Evolutionary conservation across 2,329 filamentous ascomycete genomes (phyloP).

Genomic region (Colletotrichum sidae): DNA sequence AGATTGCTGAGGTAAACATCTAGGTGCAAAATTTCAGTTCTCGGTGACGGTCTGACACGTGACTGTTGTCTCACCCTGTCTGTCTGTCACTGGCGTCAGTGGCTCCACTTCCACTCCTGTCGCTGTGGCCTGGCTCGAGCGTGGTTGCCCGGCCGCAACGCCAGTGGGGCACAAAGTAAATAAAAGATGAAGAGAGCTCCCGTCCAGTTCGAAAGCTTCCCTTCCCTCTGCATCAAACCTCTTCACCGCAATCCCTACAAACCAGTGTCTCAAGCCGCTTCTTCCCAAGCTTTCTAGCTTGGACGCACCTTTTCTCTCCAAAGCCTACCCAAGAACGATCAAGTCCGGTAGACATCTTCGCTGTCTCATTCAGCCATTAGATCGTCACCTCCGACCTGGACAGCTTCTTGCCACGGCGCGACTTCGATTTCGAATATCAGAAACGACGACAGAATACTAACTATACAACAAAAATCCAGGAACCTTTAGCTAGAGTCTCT

Average conservation of each 20-base stretch:
- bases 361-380: constrained; percentile 53
- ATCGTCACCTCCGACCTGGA: constrained; percentile 60
- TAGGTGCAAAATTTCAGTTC: too few species aligned
- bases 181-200: constrained; percentile 52
- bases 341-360: constrained; percentile 63
- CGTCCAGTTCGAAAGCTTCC: constrained; percentile 38
- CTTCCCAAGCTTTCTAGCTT: constrained; percentile 39
- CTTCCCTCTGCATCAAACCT: constrained; percentile 43
- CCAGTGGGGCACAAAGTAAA: constrained; percentile 56
- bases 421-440: constrained; percentile 61
- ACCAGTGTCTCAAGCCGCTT: constrained; percentile 1
- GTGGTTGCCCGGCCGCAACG: constrained; percentile 40
- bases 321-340: constrained; percentile 48
- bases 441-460: constrained; percentile 57
- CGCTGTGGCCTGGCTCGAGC: constrained; percentile 17
- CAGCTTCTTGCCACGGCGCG: constrained; percentile 55
- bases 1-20: too few species aligned
- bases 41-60: constrained; percentile 7
- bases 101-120: constrained; percentile 1
- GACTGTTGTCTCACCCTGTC: not conserved
- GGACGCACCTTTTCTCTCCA: constrained; percentile 37
- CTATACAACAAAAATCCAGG: constrained; percentile 63
- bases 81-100: constrained; percentile 9
- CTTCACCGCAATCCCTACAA: constrained; percentile 36
- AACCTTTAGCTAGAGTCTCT: constrained; percentile 71